These are phyloP conservation scores for Aureobasidium sp. DNA, from an alignment of 2,329 filamentous ascomycete genomes.

Conservation along the genomic window DNA sequence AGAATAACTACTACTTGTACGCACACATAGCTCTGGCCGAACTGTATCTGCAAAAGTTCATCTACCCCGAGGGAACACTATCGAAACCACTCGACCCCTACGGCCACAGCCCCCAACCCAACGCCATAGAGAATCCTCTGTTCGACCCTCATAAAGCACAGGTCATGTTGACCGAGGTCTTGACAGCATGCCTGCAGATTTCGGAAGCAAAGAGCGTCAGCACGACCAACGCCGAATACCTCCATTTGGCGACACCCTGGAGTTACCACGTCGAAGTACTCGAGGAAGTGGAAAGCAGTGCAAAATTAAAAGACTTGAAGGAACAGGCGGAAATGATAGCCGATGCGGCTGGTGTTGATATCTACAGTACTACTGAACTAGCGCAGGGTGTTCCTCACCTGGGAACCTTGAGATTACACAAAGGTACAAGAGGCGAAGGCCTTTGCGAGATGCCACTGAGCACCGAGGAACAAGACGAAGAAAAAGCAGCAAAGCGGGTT, in stretches of 20 bases:
- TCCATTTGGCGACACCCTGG: background rate
- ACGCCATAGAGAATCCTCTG: slow-evolving; percentile 16
- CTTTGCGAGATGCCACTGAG: background rate
- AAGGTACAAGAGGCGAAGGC: slow-evolving; percentile 5
- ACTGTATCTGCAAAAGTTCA: slow-evolving; percentile 17
- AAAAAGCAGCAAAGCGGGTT: background rate
- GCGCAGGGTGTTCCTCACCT: background rate
- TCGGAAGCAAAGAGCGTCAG: slow-evolving; percentile 3
- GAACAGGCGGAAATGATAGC: slow-evolving; percentile 20
- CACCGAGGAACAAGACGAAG: background rate
- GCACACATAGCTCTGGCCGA: slow-evolving; percentile 20
- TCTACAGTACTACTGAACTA: slow-evolving; percentile 17
- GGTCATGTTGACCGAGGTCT: background rate
- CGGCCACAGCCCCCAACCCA: slow-evolving; percentile 17
- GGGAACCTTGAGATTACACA: slow-evolving; percentile 19
- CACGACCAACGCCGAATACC: background rate
- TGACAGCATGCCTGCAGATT: background rate
- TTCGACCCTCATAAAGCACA: slow-evolving; percentile 18
- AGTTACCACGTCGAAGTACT: background rate
- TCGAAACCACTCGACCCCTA: slow-evolving; percentile 13
- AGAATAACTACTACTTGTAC: slow-evolving; percentile 18
- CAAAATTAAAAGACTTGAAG: slow-evolving; percentile 15
- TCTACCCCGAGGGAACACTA: slow-evolving; percentile 5
- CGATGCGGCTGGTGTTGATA: slow-evolving; percentile 21
- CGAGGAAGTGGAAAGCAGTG: background rate